Percentiles rank a stretch among this genome's conserved stretches.
phyloP scores from a whole-genome alignment of 495 filamentous ascomycete genomes.

The Aspergillus egyptiacus region DNA sequence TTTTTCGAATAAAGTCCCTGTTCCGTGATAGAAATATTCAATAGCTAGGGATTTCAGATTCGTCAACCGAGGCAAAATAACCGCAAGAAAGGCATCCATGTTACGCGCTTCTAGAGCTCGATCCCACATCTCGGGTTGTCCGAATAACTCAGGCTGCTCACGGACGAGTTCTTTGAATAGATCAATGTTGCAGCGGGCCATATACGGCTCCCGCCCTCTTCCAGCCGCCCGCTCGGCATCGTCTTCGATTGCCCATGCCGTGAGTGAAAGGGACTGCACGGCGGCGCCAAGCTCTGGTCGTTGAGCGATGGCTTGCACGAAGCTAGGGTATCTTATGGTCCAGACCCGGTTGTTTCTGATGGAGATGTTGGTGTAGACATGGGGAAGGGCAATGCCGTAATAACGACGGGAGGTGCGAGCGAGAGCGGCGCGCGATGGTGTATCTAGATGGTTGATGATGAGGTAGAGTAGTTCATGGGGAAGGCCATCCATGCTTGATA shows the following conservation, averaged over 20 bases:
- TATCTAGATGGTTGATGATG: not conserved
- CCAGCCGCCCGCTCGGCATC: too few species aligned
- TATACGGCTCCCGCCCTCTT: not conserved
- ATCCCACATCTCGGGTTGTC: not conserved
- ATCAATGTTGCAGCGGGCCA: not conserved
- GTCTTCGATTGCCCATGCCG: not conserved
- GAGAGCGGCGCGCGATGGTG: not conserved
- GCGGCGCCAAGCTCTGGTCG: not conserved
- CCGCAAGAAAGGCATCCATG: not conserved
- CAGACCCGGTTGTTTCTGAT: not conserved
- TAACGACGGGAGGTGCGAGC: not conserved
- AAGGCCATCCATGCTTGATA: conserved; percentile 2
- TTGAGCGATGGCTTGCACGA: not conserved
- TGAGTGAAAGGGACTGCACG: not conserved
- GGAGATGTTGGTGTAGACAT: not conserved
- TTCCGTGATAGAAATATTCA: not conserved
- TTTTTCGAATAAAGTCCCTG: not conserved
- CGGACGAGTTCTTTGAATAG: not conserved
- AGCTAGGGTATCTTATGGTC: not conserved
- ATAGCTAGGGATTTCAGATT: not conserved
- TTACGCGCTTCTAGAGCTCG: not conserved
- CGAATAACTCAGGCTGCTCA: not conserved
- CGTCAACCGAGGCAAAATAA: not conserved
- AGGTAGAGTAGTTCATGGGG: not conserved
- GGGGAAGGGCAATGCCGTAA: not conserved